These are phyloP conservation scores for Chlorella sp. DNA, from an alignment of 139 green algal species.

Conservation along the genomic window DNA sequence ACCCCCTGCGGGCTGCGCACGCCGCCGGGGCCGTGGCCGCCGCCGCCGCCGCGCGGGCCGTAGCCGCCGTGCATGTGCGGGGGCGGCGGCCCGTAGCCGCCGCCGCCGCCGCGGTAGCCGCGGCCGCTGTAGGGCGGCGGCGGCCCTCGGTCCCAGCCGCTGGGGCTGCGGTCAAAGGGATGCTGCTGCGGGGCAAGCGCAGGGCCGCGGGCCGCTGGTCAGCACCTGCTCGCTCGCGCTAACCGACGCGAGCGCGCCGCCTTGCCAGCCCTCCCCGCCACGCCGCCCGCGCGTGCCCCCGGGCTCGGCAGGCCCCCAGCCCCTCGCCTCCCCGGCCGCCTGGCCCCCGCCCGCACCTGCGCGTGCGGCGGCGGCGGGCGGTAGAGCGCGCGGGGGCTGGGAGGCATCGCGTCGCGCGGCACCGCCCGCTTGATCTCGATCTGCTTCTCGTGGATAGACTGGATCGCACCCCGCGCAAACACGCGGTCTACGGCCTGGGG, in stretches of 20 bases:
- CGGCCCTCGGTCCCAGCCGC: no score
- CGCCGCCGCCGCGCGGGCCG: neutral
- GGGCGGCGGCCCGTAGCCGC: neutral
- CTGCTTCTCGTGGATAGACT: slow-evolving; percentile 93
- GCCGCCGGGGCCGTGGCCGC: neutral
- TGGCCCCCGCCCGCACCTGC: neutral
- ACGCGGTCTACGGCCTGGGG: slow-evolving; percentile 87
- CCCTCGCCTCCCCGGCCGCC: neutral
- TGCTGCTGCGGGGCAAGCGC: neutral
- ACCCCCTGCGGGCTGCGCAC: slow-evolving; percentile 10
- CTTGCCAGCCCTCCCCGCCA: neutral
- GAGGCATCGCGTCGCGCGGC: slow-evolving; percentile 83
- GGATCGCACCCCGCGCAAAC: slow-evolving; percentile 80
- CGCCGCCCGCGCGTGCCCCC: neutral
- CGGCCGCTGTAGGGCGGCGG: slow-evolving; percentile 8
- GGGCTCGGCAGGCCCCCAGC: neutral
- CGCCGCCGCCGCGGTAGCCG: slow-evolving; percentile 5
- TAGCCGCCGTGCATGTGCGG: neutral
- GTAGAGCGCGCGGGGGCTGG: slow-evolving; percentile 21
- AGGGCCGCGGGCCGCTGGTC: neutral
- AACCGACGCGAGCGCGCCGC: neutral
- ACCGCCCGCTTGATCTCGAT: slow-evolving; percentile 94
- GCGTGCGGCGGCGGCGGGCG: neutral
- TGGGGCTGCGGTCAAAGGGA: no score
- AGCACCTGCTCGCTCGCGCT: neutral